Evolutionary conservation across 495 filamentous ascomycete genomes (phyloP), one percentile per base, ranked within the genome.

Genomic region (Penicillium atrosanguineum): DNA sequence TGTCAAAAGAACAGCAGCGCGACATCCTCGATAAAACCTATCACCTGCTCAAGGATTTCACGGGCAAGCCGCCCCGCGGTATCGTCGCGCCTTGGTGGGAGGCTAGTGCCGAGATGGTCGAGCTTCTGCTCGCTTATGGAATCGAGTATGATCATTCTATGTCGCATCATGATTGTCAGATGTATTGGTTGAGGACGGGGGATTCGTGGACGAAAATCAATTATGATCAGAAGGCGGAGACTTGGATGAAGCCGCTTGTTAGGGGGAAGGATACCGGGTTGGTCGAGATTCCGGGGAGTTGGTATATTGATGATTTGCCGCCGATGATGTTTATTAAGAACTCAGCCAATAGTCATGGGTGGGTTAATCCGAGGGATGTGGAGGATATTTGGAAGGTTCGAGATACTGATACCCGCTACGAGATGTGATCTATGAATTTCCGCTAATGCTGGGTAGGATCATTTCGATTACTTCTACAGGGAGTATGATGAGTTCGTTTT

Each of bases 21-120:
- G 86, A 84, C 37, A 83, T 91, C 41, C 76, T 93, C 15, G 87
- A 90, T 56, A 88, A 90, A 69, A 90, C 86, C 1, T 90, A 85
- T 68, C 76, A 77, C 26, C 75, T 90, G 62, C 74, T 92, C 19
- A 87, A 81, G 0, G 81, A 87, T 0, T 91, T 91, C 70, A 86
- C 82, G 48, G 85, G 86, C 11, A 90, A 90, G 68, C 84, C 87
- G 3, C 89, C 87, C 0, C 69, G 85, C 7, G 86, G 87, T 3
- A 83, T 79, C 41, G 87, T 89, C 2, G 83, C 83, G 15, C 82
- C 82, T 0, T 80, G 76, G 75, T 91, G 86, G 87, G 82, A 87
- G 54, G 84, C 83, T 4, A 80, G 74, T 55, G 75, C 79, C 44
- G 87, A 90, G 61, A 83, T 84, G 43, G 82, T 84, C 1, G 81